These are phyloP conservation scores for Marasmius oreades DNA, from an alignment of 1,284 basidiomycete species.

Conservation along the genomic window DNA sequence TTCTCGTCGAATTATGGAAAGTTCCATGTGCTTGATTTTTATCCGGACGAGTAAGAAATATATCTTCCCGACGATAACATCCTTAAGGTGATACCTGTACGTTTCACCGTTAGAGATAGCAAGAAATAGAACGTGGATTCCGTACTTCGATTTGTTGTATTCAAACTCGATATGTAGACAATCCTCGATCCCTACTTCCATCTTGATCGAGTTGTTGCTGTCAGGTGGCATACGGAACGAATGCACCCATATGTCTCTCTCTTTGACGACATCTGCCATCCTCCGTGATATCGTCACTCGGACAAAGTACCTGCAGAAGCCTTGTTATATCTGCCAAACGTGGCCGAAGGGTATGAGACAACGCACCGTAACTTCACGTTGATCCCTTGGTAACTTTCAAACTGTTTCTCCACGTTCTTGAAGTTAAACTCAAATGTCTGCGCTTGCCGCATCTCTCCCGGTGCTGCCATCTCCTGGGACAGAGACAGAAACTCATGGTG, in stretches of 20 bases:
- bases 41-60: slow-evolving; percentile 98
- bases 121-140: slow-evolving; percentile 10
- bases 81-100: slow-evolving; percentile 92
- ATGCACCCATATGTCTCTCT: slow-evolving; percentile 96
- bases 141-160: slow-evolving; percentile 98
- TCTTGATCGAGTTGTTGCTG: slow-evolving; percentile 96
- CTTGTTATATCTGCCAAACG: background rate
- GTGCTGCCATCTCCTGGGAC: slow-evolving; percentile 90
- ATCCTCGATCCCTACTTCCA: slow-evolving; percentile 99
- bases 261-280: slow-evolving; percentile 91
- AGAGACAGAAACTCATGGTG: slow-evolving; percentile 97
- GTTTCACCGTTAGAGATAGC: background rate
- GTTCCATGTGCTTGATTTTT: slow-evolving; percentile 99
- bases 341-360: background rate
- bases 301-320: slow-evolving; percentile 76
- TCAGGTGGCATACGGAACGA: slow-evolving; percentile 98
- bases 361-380: slow-evolving; percentile 92
- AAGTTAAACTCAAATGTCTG: slow-evolving; percentile 96
- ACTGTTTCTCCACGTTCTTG: slow-evolving; percentile 99
- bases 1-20: slow-evolving; percentile 96
- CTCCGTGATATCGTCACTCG: slow-evolving; percentile 87
- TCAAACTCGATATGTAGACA: slow-evolving; percentile 99
- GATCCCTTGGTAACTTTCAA: slow-evolving; percentile 96
- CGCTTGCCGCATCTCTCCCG: slow-evolving; percentile 92
- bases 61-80: slow-evolving; percentile 99